Conservation (phyloP, 441 rosid genomes). For the Erodium moschatum region DNA sequence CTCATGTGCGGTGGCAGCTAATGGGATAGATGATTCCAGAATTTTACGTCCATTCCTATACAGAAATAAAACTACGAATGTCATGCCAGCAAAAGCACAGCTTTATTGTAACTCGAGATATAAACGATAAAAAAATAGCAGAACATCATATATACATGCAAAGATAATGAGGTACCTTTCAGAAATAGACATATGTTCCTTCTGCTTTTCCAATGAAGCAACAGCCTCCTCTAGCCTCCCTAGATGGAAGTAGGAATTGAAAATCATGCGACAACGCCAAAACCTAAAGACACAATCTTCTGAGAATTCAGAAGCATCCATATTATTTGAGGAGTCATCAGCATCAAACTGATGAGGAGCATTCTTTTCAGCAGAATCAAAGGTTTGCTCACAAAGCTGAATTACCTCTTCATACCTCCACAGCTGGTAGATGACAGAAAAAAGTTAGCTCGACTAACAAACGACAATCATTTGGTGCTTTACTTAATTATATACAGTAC, state of each 20-base stretch:
- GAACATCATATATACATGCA: too few species aligned
- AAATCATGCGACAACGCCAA: slow-evolving; percentile 53
- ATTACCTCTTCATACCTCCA: slow-evolving; percentile 49
- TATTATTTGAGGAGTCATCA: slow-evolving; percentile 25
- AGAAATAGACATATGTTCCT: slow-evolving; percentile 36
- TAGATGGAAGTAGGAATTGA: slow-evolving; percentile 48
- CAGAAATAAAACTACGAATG: slow-evolving; percentile 18
- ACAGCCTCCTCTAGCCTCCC: slow-evolving; percentile 59
- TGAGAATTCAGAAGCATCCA: slow-evolving; percentile 28
- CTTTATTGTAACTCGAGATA: background rate
- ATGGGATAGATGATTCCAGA: slow-evolving; percentile 46
- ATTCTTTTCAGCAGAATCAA: slow-evolving; percentile 41
- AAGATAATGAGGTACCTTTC: slow-evolving; percentile 30
- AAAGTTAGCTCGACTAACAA: slow-evolving; percentile 18
- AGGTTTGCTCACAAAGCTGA: slow-evolving; percentile 52
- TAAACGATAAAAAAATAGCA: too few species aligned
- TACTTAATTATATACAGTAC: slow-evolving; percentile 21
- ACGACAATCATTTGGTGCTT: slow-evolving; percentile 16
- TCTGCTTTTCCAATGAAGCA: slow-evolving; percentile 43
- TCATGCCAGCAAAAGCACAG: background rate
- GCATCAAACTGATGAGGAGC: slow-evolving; percentile 22
- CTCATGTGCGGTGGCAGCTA: slow-evolving; percentile 48
- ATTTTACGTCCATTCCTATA: slow-evolving; percentile 27
- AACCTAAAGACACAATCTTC: slow-evolving; percentile 27
- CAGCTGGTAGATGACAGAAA: slow-evolving; percentile 34